phyloP scores from a whole-genome alignment of 192 early-diverging fungal species.

The Umbelopsis sp. region DNA sequence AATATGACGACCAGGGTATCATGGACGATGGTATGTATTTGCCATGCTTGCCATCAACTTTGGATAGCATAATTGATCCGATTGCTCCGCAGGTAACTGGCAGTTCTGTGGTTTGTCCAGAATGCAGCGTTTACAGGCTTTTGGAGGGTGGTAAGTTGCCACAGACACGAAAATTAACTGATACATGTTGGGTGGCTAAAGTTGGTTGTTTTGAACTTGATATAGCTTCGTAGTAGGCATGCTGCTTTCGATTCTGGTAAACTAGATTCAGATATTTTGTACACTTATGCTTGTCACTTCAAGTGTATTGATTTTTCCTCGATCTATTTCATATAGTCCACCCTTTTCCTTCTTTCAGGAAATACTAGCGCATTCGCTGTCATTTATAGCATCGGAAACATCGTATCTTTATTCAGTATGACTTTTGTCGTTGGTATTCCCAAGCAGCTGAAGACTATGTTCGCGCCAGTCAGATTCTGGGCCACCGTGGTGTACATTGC shows the following conservation, averaged over 20 bases:
- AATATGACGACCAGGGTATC: conserved; percentile 43
- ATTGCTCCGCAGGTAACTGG: conserved; percentile 30
- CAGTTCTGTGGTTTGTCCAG: conserved; percentile 53
- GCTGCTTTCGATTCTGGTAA: conserved; percentile 76
- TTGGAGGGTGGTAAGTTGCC: conserved; percentile 64
- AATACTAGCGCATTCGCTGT: conserved; percentile 81
- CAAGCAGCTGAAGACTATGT: conserved; percentile 86
- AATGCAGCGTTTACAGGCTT: conserved; percentile 78
- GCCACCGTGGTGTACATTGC: conserved; percentile 30
- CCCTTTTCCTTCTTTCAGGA: conserved; percentile 56
- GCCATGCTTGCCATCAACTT: not conserved
- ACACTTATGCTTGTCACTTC: not conserved
- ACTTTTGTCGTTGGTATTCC: conserved; percentile 88
- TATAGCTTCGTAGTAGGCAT: conserved; percentile 84
- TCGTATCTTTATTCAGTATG: conserved; percentile 82
- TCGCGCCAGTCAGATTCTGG: conserved; percentile 53
- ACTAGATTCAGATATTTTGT: not conserved
- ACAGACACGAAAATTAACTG: not conserved
- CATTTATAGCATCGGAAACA: conserved; percentile 89
- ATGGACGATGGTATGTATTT: conserved; percentile 53
- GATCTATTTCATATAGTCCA: conserved; percentile 48
- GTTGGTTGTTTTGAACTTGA: not conserved
- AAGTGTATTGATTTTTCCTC: not conserved
- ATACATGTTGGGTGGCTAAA: not conserved
- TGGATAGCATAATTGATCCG: not conserved